A percentile compares a stretch with the other conserved stretches of the same genome.
Conservation (phyloP, 495 filamentous ascomycete species). For the Annulohypoxylon moriforme region DNA sequence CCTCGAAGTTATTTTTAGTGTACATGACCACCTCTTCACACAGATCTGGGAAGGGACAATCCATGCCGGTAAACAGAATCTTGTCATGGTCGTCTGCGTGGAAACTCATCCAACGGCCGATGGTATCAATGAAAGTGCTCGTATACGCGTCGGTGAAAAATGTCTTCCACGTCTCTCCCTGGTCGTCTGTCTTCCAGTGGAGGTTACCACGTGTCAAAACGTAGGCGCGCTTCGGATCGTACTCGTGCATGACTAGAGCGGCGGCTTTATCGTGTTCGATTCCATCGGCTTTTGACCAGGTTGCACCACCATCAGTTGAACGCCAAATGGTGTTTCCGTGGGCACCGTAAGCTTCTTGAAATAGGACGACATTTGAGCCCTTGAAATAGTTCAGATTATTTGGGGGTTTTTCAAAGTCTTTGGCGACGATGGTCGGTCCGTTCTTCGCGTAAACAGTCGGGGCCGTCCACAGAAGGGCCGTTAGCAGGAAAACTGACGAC, state of each 20-base stretch:
- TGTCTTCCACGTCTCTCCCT: constrained; percentile 79
- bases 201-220: constrained; percentile 69
- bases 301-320: constrained; percentile 80
- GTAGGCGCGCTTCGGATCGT: constrained; percentile 81
- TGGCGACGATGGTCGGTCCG: constrained; percentile 61
- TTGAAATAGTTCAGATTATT: constrained; percentile 82
- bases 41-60: constrained; percentile 65
- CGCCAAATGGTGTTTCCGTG: constrained; percentile 68
- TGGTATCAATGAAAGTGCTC: constrained; percentile 58
- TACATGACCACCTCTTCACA: constrained; percentile 74
- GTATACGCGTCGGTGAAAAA: constrained; percentile 69
- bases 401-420: constrained; percentile 70
- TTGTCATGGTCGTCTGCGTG: constrained; percentile 83
- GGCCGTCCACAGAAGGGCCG: constrained; percentile 48
- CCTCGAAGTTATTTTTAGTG: constrained; percentile 85
- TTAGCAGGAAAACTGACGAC: constrained; percentile 49
- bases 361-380: constrained; percentile 80
- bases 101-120: constrained; percentile 68
- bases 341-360: constrained; percentile 63
- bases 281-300: constrained; percentile 73
- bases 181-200: constrained; percentile 85
- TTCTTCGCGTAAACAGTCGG: constrained; percentile 58
- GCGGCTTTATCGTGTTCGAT: constrained; percentile 70
- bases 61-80: constrained; percentile 81
- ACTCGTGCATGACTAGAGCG: constrained; percentile 76